phyloP scores from a whole-genome alignment of 441 rosid species.

The Eutrema salsugineum region DNA sequence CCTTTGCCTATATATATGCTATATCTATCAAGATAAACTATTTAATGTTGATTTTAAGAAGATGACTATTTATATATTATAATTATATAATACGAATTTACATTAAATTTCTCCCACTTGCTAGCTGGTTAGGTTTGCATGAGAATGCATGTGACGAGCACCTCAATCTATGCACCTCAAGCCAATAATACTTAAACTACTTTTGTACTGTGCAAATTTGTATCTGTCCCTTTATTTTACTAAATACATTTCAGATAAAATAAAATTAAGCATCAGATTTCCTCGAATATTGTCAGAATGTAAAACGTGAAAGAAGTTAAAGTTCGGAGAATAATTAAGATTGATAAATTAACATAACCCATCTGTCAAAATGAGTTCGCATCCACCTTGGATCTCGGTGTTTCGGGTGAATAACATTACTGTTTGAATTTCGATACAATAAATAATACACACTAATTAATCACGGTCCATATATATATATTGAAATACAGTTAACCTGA shows the following conservation, averaged over 20 bases:
- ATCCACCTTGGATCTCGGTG: constrained; percentile 25
- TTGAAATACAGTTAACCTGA: no score
- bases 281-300: constrained; percentile 33
- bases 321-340: background rate
- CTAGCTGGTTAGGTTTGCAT: constrained; percentile 31
- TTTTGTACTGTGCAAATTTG: constrained; percentile 32
- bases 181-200: background rate
- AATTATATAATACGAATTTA: background rate
- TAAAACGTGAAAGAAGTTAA: constrained; percentile 23
- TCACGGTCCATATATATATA: no score
- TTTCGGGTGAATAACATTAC: constrained; percentile 15
- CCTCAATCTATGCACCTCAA: constrained; percentile 28
- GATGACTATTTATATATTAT: background rate
- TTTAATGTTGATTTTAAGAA: background rate
- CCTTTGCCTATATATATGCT: constrained; percentile 5
- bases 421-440: background rate
- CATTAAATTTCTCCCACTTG: constrained; percentile 18
- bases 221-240: constrained; percentile 18
- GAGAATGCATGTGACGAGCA: constrained; percentile 34
- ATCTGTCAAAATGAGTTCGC: constrained; percentile 9
- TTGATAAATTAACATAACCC: constrained; percentile 1
- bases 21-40: background rate
- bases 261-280: constrained; percentile 11
- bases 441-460: background rate
- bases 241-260: background rate